Conservation (phyloP, 768 basidiomycete species). For the Fibroporia radiculosa region DNA sequence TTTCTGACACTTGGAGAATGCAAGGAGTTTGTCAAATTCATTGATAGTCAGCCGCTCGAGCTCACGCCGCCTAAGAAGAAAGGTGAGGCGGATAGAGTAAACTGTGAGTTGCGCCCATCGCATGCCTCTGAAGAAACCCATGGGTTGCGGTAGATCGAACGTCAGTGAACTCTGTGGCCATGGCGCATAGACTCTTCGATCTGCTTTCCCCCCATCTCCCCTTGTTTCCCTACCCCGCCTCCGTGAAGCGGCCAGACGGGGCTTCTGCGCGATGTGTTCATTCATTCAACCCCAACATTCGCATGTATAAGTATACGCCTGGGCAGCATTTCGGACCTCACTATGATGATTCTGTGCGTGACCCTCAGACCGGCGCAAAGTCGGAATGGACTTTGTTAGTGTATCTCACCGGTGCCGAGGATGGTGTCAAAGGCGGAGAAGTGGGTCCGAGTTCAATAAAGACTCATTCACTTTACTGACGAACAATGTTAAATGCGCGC, state of each 20-base stretch:
- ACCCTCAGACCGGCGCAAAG: slow-evolving; percentile 47
- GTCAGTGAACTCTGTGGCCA: slow-evolving; percentile 48
- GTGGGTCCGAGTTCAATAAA: slow-evolving; percentile 24
- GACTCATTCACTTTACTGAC: background rate
- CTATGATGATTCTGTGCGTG: slow-evolving; percentile 66
- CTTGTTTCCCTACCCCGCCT: slow-evolving; percentile 36
- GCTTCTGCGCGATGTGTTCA: slow-evolving; percentile 33
- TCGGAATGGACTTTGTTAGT: slow-evolving; percentile 76
- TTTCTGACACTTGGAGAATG: slow-evolving; percentile 56
- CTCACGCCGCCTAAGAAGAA: slow-evolving; percentile 64
- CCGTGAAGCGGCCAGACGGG: slow-evolving; percentile 18
- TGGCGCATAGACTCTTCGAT: slow-evolving; percentile 46
- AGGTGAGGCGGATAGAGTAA: slow-evolving; percentile 65
- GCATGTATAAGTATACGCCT: slow-evolving; percentile 61
- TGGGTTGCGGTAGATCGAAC: slow-evolving; percentile 50
- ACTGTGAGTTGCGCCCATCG: slow-evolving; percentile 46
- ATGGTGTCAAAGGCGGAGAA: slow-evolving; percentile 69
- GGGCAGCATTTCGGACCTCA: slow-evolving; percentile 67
- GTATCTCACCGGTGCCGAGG: slow-evolving; percentile 64
- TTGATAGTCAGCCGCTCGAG: slow-evolving; percentile 52
- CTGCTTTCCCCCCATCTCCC: slow-evolving; percentile 53
- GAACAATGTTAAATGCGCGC: background rate
- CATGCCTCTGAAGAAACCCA: no score
- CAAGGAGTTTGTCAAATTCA: slow-evolving; percentile 48
- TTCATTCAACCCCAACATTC: slow-evolving; percentile 67